Evolutionary conservation across 768 basidiomycete species (phyloP).

Genomic region (Naganishia vaughanmartiniae): DNA sequence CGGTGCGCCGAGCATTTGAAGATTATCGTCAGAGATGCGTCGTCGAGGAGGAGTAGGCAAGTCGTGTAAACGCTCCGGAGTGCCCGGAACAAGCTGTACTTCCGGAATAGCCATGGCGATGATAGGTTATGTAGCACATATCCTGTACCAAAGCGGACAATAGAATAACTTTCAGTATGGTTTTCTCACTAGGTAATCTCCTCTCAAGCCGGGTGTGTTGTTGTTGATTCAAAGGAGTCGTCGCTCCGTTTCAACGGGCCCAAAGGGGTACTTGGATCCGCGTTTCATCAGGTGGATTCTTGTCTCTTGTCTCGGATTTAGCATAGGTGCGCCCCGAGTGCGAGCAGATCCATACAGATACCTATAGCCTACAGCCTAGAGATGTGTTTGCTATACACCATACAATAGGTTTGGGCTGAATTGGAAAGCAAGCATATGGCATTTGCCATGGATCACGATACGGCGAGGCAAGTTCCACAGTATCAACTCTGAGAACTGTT

Average conservation of each 20-base stretch:
- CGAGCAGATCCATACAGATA: no score
- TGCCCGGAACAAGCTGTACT: slow-evolving; percentile 1
- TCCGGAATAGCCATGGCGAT: not conserved
- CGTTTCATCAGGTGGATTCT: not conserved
- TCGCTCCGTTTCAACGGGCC: not conserved
- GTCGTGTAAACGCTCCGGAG: not conserved
- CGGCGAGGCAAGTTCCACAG: not conserved
- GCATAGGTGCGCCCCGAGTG: not conserved
- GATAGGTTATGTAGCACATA: not conserved
- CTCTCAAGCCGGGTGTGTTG: not conserved
- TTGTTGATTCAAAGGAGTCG: slow-evolving; percentile 2
- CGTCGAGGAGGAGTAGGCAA: not conserved
- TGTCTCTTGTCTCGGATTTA: not conserved
- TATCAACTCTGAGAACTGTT: no score
- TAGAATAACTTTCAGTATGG: not conserved
- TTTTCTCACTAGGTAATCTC: no score
- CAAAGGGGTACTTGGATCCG: not conserved
- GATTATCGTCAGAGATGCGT: not conserved
- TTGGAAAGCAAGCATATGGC: no score
- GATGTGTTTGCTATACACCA: not conserved
- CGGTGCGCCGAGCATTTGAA: not conserved
- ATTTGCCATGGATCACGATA: slow-evolving; percentile 3
- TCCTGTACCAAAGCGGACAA: not conserved
- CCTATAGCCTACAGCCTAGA: not conserved
- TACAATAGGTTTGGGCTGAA: not conserved